Evolutionary conservation across 352 stramenopile genomes (phyloP).

Genomic region (Phytophthora palmivora): DNA sequence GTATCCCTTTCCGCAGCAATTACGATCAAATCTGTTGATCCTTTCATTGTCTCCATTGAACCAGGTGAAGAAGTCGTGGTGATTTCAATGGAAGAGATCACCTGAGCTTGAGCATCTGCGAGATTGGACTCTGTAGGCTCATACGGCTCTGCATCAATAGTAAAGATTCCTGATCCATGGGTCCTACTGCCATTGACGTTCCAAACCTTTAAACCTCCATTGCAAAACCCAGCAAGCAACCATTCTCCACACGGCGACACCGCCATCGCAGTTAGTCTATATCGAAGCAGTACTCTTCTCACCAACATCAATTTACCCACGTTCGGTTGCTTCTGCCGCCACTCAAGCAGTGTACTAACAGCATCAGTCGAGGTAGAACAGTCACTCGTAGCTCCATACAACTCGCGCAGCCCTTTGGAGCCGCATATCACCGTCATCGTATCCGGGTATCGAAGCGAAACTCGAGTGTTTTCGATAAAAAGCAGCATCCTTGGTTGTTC

Average conservation of each 20-base stretch:
- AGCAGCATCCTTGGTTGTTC: slow-evolving; percentile 41
- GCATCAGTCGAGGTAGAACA: not conserved
- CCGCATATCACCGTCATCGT: slow-evolving; percentile 44
- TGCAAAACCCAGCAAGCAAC: slow-evolving; percentile 57
- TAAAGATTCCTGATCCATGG: slow-evolving; percentile 24
- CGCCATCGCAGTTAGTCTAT: slow-evolving; percentile 44
- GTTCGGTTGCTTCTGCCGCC: slow-evolving; percentile 23
- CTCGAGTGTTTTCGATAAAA: slow-evolving; percentile 53
- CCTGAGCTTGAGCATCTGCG: slow-evolving; percentile 2
- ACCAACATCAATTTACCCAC: slow-evolving; percentile 24
- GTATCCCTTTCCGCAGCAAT: slow-evolving; percentile 39
- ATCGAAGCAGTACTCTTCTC: slow-evolving; percentile 38
- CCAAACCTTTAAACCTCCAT: slow-evolving; percentile 64
- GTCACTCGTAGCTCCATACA: slow-evolving; percentile 49
- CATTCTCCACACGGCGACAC: slow-evolving; percentile 52
- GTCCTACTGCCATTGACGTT: slow-evolving; percentile 38
- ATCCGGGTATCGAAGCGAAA: slow-evolving; percentile 48
- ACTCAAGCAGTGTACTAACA: slow-evolving; percentile 27
- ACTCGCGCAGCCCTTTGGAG: slow-evolving; percentile 21
- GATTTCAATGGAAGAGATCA: slow-evolving; percentile 26
- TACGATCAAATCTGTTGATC: slow-evolving; percentile 33
- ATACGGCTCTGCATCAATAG: slow-evolving; percentile 28
- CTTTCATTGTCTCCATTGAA: not conserved
- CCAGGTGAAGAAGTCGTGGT: slow-evolving; percentile 4
- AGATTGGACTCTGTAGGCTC: slow-evolving; percentile 16